These are phyloP conservation scores for Colletotrichum sp. DNA, from an alignment of 2,329 filamentous ascomycete genomes.

Conservation along the genomic window DNA sequence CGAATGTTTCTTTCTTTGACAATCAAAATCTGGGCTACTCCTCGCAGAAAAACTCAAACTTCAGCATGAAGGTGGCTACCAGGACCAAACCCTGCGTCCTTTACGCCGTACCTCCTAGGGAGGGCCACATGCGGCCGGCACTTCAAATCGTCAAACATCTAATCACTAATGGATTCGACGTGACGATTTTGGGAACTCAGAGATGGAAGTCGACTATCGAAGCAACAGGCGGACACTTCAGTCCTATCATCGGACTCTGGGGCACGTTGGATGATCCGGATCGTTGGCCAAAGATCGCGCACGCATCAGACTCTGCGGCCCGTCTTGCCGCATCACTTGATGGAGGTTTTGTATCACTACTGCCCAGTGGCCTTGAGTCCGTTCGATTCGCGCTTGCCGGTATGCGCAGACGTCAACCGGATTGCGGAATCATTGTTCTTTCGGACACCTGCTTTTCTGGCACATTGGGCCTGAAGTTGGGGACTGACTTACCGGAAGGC, in stretches of 20 bases:
- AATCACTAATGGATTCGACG: neutral
- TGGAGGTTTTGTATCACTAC: neutral
- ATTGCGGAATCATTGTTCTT: neutral
- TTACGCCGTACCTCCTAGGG: neutral
- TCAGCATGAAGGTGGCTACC: neutral
- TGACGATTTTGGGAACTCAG: neutral
- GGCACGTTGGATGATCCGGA: neutral
- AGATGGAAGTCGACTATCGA: neutral
- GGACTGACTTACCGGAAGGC: neutral
- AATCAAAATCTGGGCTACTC: neutral
- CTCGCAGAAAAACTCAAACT: neutral
- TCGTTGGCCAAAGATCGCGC: neutral
- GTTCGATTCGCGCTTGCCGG: neutral
- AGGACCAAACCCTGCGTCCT: neutral
- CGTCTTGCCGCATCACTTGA: constrained; percentile 3
- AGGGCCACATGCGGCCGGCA: constrained; percentile 11
- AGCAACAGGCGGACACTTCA: neutral
- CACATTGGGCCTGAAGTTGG: neutral
- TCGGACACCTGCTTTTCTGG: constrained; percentile 11
- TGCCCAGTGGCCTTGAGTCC: neutral
- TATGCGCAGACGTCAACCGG: neutral
- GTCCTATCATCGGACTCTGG: constrained; percentile 8
- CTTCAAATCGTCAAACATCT: neutral
- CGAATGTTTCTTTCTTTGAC: neutral
- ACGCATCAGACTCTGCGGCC: neutral